Percentiles rank a stretch among this genome's conserved stretches.
Evolutionary conservation across 2,329 filamentous ascomycete genomes (phyloP).

Genomic region (Xylariales sp.): DNA sequence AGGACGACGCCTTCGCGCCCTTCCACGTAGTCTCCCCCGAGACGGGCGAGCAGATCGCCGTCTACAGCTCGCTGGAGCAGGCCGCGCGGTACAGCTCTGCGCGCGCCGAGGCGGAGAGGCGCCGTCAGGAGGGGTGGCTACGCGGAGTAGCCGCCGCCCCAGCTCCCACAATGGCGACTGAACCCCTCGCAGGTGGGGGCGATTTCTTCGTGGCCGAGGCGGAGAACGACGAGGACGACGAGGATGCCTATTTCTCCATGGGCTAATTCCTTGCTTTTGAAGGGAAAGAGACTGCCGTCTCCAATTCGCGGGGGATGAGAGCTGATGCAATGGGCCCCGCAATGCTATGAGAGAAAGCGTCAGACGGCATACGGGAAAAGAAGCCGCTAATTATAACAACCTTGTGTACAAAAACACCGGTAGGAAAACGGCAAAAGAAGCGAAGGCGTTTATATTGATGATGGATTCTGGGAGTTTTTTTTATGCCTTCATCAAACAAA

Average conservation of each 20-base stretch:
- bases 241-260: constrained; percentile 12
- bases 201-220: too few relatives aligned
- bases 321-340: too few relatives aligned
- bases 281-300: too few relatives aligned
- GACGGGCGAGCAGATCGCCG: constrained; percentile 20
- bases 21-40: constrained; percentile 16
- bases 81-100: constrained; percentile 21
- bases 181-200: background rate
- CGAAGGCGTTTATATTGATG: too few relatives aligned
- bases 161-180: background rate
- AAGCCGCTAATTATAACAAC: too few relatives aligned
- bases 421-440: too few relatives aligned
- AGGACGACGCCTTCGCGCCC: constrained; percentile 8
- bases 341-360: too few relatives aligned
- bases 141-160: constrained; percentile 9
- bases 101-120: constrained; percentile 13
- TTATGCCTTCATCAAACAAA: too few relatives aligned
- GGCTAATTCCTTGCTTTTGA: too few relatives aligned
- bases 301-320: too few relatives aligned
- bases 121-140: constrained; percentile 6
- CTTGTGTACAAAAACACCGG: too few relatives aligned
- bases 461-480: background rate
- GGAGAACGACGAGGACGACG: background rate
- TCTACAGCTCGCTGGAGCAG: constrained; percentile 26
- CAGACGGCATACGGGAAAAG: too few relatives aligned